phyloP scores from a whole-genome alignment of 352 stramenopile species.

The Phytophthora colocasiae region DNA sequence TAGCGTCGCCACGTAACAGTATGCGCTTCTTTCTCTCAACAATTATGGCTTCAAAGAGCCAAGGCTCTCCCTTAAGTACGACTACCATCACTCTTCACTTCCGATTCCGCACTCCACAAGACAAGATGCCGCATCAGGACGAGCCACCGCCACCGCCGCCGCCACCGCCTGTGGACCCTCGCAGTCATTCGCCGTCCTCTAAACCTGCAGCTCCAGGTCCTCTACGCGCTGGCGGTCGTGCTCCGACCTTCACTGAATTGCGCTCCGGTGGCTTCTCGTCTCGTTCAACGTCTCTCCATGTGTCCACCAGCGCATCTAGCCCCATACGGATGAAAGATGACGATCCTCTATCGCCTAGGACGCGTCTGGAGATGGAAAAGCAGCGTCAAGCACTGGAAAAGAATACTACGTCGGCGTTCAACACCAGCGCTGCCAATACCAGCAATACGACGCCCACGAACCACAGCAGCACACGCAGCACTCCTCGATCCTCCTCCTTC shows the following conservation, averaged over 20 bases:
- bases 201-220: slow-evolving; percentile 8
- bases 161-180: slow-evolving; percentile 20
- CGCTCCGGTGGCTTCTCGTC: slow-evolving; percentile 22
- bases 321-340: slow-evolving; percentile 14
- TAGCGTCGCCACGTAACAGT: slow-evolving; percentile 22
- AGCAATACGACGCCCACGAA: slow-evolving; percentile 42
- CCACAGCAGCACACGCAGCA: slow-evolving; percentile 36
- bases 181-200: slow-evolving; percentile 6
- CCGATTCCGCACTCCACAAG: slow-evolving; percentile 20
- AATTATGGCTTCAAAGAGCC: no score
- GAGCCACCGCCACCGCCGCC: slow-evolving; percentile 41
- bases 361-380: slow-evolving; percentile 57
- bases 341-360: slow-evolving; percentile 61
- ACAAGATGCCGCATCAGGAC: slow-evolving; percentile 33
- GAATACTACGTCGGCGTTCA: not conserved
- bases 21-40: not conserved
- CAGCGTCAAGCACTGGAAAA: slow-evolving; percentile 41
- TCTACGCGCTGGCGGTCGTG: slow-evolving; percentile 8
- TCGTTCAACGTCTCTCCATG: slow-evolving; percentile 19
- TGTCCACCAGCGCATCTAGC: slow-evolving; percentile 3
- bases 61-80: no score
- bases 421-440: slow-evolving; percentile 33
- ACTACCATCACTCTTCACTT: not conserved
- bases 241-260: slow-evolving; percentile 38
- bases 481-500: slow-evolving; percentile 31